Evolutionary conservation across 2,329 filamentous ascomycete genomes (phyloP), one percentile per base, ranked within the genome.

Genomic region (Fusarium ramigenum): DNA sequence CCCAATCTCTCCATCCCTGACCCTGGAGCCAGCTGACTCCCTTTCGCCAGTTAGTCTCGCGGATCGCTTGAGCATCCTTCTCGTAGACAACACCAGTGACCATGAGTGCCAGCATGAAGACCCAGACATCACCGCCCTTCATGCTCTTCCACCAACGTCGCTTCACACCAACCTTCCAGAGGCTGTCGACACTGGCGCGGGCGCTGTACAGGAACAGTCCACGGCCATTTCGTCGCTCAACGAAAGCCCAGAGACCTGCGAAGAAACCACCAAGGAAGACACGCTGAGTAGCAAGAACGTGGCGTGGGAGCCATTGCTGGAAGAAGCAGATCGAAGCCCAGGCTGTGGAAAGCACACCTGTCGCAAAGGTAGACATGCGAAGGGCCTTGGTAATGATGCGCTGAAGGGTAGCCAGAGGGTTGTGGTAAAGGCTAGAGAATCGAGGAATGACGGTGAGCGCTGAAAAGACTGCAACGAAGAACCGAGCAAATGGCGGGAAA

Each of bases 101-200:
- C 76, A 93, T 93, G 83, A 97, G 86, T 53, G 94, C 93, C 23
- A 90, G 82, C 21, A 96, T 92, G 78, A 98, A 95, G 7, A 98
- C 84, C 84, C 92, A 89, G 9, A 98, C 90, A 82, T 98, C 96
- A 1, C 95, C 95, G 42, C 93, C 93, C 77, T 88, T 90, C 80
- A 96, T 87, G 16, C 93, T 93, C 73, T 88, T 90, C 94, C 96
- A 97, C 90, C 94, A 94, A 3, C 94, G 89, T 39, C 92, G 87
- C 90, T 98, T 98, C 62, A 93, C 90, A n/a, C 95, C 95, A 0
- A 97, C 94, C 85, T 97, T 97, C 94, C 95, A 98, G 50, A 95
- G 82, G 42, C 90, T 93, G 80, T 97, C 93, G 36, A 97, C 86
- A 67, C 92, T 94, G n/a, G 92, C 84, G 5, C 95, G 88, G 36